Evolutionary conservation across 1,139 yeast species (phyloP), one percentile per base, ranked within the genome.

Genomic region (Protomyces macrosporus): DNA sequence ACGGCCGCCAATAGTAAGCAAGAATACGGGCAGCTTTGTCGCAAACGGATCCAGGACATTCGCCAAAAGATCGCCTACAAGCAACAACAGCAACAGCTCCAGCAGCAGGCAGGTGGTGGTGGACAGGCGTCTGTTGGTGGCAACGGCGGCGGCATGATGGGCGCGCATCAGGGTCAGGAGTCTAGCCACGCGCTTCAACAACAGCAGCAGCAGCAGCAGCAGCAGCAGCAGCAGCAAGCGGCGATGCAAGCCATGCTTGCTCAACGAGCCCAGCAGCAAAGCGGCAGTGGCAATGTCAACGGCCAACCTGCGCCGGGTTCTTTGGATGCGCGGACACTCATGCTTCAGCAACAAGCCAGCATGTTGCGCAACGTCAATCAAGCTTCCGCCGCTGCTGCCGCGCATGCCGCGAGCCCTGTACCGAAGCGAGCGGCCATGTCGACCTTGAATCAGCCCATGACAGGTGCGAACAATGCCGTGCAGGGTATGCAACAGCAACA

Each of bases 391-490:
- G 42, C 14, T 4, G 12, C 23, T 57, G 55, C 39, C 23, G 16
- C 56, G 48, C 23, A 45, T 34, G 55, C 61, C 36, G 51, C 42
- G 10, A 42, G 48, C 16, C 48, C 48, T 9, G 7, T 16, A 10
- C n/a, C n/a, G 7, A 14, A 42, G 35, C 53, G 53, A 32, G 40
- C 52, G 9, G n/a, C 55, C 32, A 34, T 58, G 56, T 58, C 62
- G 16, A 58, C 62, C 12, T 32, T 58, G 53, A 58, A 58, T 33
- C 62, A 58, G 53, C 62, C 62, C 6, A 42, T 58, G 14, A 37
- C 6, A 12, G 60, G 53, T 4, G 50, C 36, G 23, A 45, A 14
- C 45, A 10, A 34, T 1, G 53, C 45, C 10, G 23, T 36, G 12
- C 48, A 37, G 50, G 55, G 48, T 4, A 45, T 55, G 60, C 50